These are phyloP conservation scores for Blastocystis sp. DNA, from an alignment of 352 stramenopile genomes.

Conservation along the genomic window DNA sequence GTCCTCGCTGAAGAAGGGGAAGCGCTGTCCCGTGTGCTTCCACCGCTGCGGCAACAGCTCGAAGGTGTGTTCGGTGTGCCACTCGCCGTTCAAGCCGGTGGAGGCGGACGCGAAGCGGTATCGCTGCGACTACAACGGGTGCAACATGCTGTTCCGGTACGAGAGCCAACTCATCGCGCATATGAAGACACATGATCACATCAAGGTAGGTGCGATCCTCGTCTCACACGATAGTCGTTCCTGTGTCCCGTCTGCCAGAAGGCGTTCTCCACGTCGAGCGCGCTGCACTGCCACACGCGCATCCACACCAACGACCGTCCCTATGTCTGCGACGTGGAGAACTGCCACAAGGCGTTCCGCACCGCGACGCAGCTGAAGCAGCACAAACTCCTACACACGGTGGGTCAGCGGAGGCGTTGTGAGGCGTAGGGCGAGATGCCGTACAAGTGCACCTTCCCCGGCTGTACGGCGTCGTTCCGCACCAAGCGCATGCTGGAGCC, in stretches of 20 bases:
- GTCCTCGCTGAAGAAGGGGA: conserved; percentile 37
- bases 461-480: conserved; percentile 54
- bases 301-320: conserved; percentile 69
- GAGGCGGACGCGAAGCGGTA: conserved; percentile 32
- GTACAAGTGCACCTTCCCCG: conserved; percentile 72
- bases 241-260: conserved; percentile 50
- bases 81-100: conserved; percentile 21
- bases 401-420: neutral
- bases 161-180: conserved; percentile 57
- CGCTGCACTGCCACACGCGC: conserved; percentile 27
- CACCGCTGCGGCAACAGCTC: conserved; percentile 59
- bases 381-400: conserved; percentile 45
- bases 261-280: conserved; percentile 14
- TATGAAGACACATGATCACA: conserved; percentile 31
- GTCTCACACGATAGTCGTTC: neutral
- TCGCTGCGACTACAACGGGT: conserved; percentile 11
- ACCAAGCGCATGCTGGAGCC: conserved; percentile 71
- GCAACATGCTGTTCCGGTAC: conserved; percentile 18
- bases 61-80: conserved; percentile 63
- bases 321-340: conserved; percentile 57
- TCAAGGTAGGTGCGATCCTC: neutral
- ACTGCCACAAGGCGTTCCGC: conserved; percentile 46
- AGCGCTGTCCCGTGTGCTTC: conserved; percentile 62
- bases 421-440: conserved; percentile 46
- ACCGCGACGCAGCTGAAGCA: conserved; percentile 51